Percentiles rank a stretch among this genome's conserved stretches.
These are phyloP conservation scores for Rhizophagus sp. DNA, from an alignment of 192 early-diverging fungal species.

Conservation along the genomic window DNA sequence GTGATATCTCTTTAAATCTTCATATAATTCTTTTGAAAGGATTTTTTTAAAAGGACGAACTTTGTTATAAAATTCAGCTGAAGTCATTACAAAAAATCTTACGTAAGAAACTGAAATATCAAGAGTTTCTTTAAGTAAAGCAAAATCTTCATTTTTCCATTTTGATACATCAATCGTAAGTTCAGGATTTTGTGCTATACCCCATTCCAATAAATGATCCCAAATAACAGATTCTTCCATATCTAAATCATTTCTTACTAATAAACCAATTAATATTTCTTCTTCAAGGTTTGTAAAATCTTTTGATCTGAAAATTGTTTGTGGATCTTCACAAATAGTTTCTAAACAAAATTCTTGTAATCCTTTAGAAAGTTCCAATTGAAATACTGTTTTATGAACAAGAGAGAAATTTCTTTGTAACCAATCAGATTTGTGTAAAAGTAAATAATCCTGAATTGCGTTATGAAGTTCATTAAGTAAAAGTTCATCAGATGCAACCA, in stretches of 20 bases:
- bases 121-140: conserved; percentile 1
- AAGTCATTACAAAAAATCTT: conserved; percentile 7
- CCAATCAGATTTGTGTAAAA: not conserved
- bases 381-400: conserved; percentile 16
- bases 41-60: conserved; percentile 20
- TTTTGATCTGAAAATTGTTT: conserved; percentile 18
- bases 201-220: conserved; percentile 21
- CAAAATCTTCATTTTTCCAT: conserved; percentile 4
- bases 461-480: conserved; percentile 11
- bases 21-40: conserved; percentile 3
- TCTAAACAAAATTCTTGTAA: conserved; percentile 19
- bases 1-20: conserved; percentile 6
- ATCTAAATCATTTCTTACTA: conserved; percentile 9
- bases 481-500: conserved; percentile 25
- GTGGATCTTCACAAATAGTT: conserved; percentile 8
- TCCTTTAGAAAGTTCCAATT: not conserved
- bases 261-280: not conserved
- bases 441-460: conserved; percentile 9
- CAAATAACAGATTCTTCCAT: conserved; percentile 23
- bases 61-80: conserved; percentile 10
- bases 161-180: not conserved
- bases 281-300: conserved; percentile 25
- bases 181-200: conserved; percentile 11
- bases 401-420: conserved; percentile 20
- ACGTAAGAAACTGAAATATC: not conserved